These are phyloP conservation scores for Aspergillus japonicus DNA, from an alignment of 2,329 filamentous ascomycete species.

Conservation along the genomic window DNA sequence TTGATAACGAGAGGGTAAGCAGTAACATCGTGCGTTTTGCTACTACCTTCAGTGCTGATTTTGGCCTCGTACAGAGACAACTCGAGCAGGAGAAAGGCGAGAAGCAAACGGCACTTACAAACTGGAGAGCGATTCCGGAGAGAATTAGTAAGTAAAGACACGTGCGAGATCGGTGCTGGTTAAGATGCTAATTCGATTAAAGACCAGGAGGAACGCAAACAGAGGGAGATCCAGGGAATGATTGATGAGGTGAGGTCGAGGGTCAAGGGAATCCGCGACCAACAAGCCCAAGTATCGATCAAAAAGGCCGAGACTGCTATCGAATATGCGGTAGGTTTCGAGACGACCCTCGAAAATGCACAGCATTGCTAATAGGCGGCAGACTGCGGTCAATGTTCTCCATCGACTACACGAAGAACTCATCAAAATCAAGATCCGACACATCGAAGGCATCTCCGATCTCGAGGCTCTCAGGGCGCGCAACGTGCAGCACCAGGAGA, in stretches of 20 bases:
- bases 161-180: not conserved
- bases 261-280: conserved; percentile 53
- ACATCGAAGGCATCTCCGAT: conserved; percentile 83
- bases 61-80: conserved; percentile 21
- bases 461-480: conserved; percentile 65
- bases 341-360: not conserved
- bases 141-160: conserved; percentile 61
- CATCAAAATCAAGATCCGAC: conserved; percentile 67
- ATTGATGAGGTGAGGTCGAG: conserved; percentile 46
- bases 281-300: conserved; percentile 57
- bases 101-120: conserved; percentile 64
- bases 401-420: conserved; percentile 62
- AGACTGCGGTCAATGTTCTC: conserved; percentile 63
- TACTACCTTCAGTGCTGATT: not conserved
- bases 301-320: conserved; percentile 57
- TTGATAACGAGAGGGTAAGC: conserved; percentile 46
- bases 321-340: conserved; percentile 53
- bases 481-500: conserved; percentile 59
- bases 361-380: conserved; percentile 2
- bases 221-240: conserved; percentile 42
- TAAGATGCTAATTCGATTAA: conserved; percentile 26
- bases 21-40: not conserved
- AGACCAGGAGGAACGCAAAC: conserved; percentile 48
- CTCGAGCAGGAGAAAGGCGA: conserved; percentile 61
- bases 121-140: conserved; percentile 66